Conservation (phyloP, 352 stramenopile species). For the Globisporangium radiosum region DNA sequence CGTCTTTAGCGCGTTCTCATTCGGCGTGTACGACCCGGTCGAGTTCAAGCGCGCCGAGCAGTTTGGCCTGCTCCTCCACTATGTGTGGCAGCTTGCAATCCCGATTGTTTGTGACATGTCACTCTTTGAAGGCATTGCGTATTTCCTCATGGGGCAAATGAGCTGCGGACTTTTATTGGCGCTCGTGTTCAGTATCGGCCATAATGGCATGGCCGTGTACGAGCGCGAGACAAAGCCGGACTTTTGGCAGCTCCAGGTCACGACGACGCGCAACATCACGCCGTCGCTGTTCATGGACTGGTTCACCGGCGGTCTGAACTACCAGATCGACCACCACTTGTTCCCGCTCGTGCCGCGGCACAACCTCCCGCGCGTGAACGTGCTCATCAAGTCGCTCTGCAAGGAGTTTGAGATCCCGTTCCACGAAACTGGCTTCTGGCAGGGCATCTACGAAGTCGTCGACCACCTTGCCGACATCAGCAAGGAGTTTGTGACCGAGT, state of each 20-base stretch:
- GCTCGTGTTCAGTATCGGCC: conserved; percentile 95
- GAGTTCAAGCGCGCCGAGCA: conserved; percentile 83
- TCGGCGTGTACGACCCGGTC: conserved; percentile 78
- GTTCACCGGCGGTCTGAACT: conserved; percentile 98
- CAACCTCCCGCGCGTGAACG: conserved; percentile 92
- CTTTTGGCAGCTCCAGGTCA: conserved; percentile 98
- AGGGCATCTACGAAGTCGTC: conserved; percentile 93
- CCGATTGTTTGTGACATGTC: conserved; percentile 61
- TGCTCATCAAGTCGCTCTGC: conserved; percentile 95
- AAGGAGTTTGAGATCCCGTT: conserved; percentile 95
- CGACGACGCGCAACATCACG: conserved; percentile 96
- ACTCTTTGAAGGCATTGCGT: conserved; percentile 58
- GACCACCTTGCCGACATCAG: conserved; percentile 90
- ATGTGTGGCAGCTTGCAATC: conserved; percentile 89
- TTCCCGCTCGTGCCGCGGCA: conserved; percentile 97
- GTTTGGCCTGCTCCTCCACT: conserved; percentile 80
- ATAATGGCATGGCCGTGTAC: conserved; percentile 98
- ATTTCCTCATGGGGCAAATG: conserved; percentile 82
- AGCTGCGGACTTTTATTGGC: conserved; percentile 94
- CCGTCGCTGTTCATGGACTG: conserved; percentile 93
- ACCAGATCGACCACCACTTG: conserved; percentile 98
- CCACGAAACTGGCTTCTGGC: conserved; percentile 93
- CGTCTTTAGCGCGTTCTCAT: conserved; percentile 86
- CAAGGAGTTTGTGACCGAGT: conserved; percentile 94
- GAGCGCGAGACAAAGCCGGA: conserved; percentile 93